Percentiles rank a stretch among this genome's conserved stretches.
These are phyloP conservation scores for Wallemia ichthyophaga DNA, from an alignment of 1,284 basidiomycete genomes.

Conservation along the genomic window DNA sequence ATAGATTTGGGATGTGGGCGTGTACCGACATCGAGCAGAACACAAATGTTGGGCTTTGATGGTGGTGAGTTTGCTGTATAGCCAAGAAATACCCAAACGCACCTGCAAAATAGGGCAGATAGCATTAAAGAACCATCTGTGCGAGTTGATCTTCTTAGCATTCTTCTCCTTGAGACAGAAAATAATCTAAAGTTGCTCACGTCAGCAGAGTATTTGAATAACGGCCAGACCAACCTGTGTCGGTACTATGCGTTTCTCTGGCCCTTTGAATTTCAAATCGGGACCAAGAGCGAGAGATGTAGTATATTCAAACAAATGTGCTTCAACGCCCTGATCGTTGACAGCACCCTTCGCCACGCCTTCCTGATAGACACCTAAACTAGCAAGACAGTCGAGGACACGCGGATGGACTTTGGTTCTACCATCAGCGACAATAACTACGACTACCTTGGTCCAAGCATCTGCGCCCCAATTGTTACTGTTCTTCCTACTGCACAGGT, in stretches of 20 bases:
- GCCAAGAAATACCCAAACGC: not conserved
- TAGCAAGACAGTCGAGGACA: constrained; percentile 54
- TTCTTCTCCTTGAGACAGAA: constrained; percentile 88
- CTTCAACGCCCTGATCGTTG: constrained; percentile 59
- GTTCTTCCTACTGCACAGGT: constrained; percentile 73
- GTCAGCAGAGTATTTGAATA: not conserved
- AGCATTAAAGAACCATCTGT: constrained; percentile 85
- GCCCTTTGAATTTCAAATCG: constrained; percentile 70
- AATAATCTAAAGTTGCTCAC: constrained; percentile 25
- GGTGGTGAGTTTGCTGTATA: not conserved
- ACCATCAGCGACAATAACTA: constrained; percentile 85
- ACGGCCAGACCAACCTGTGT: constrained; percentile 23
- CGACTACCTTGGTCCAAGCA: constrained; percentile 91
- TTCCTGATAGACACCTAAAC: constrained; percentile 42
- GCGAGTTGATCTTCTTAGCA: constrained; percentile 88
- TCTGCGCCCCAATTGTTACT: constrained; percentile 86
- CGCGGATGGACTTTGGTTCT: constrained; percentile 72
- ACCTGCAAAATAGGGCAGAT: constrained; percentile 20
- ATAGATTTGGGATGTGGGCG: constrained; percentile 52
- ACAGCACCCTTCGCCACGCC: constrained; percentile 66
- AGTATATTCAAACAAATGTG: constrained; percentile 75
- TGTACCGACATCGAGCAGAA: constrained; percentile 78
- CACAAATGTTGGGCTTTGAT: constrained; percentile 33
- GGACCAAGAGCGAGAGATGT: constrained; percentile 66
- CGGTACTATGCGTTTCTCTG: constrained; percentile 79